These are phyloP conservation scores for Salix brachista DNA, from an alignment of 345 rosid genomes.

Conservation along the genomic window DNA sequence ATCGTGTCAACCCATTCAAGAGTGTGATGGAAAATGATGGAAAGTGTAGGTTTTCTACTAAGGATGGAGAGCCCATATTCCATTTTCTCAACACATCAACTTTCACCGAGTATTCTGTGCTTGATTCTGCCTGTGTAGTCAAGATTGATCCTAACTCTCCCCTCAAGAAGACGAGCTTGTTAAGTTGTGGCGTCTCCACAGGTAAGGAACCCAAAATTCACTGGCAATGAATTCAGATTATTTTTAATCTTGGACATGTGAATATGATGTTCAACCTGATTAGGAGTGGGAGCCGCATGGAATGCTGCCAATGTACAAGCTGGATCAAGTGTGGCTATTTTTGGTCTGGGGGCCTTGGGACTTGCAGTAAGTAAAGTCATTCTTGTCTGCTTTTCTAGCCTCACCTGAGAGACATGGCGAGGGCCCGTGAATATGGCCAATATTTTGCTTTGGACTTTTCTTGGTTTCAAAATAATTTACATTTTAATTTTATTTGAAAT, in stretches of 20 bases:
- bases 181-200: conserved; percentile 68
- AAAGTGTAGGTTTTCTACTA: no score
- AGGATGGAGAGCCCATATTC: conserved; percentile 47
- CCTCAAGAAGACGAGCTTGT: conserved; percentile 53
- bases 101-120: conserved; percentile 59
- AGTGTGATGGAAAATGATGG: no score
- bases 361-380: conserved; percentile 47
- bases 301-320: conserved; percentile 51
- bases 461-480: neutral
- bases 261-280: neutral
- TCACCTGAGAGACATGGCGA: neutral
- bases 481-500: neutral
- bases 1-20: no score
- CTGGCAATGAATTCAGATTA: neutral
- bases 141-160: conserved; percentile 43
- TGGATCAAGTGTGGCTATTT: conserved; percentile 56
- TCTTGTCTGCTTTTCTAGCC: neutral
- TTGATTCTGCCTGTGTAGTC: conserved; percentile 55
- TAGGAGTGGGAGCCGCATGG: conserved; percentile 80
- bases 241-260: neutral
- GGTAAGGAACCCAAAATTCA: conserved; percentile 25
- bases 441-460: neutral
- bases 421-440: neutral
- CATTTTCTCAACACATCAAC: conserved; percentile 71
- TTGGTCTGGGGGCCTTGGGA: conserved; percentile 68